Evolutionary conservation across 2,329 filamentous ascomycete genomes (phyloP).

Genomic region (Microsporum ferrugineum): DNA sequence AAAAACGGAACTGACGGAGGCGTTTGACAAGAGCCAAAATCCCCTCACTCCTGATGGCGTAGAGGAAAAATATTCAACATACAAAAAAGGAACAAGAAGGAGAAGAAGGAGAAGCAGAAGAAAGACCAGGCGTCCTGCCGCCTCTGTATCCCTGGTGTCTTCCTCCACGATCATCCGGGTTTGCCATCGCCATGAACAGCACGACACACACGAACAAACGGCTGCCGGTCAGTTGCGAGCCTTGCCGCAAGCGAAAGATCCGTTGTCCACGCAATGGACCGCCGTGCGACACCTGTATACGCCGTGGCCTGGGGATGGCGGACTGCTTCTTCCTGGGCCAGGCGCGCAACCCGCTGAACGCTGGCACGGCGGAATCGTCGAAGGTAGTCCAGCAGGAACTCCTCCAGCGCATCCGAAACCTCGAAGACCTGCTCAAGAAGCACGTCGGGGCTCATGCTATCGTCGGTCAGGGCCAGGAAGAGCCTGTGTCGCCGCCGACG

Average conservation of each 20-base stretch:
- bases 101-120: background rate
- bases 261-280: slow-evolving; percentile 30
- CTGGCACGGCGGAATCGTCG: slow-evolving; percentile 15
- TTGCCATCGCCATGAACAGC: slow-evolving; percentile 7
- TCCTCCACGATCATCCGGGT: background rate
- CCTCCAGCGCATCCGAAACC: slow-evolving; percentile 26
- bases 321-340: slow-evolving; percentile 31
- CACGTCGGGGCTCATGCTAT: slow-evolving; percentile 20
- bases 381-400: slow-evolving; percentile 22
- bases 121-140: background rate
- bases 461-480: slow-evolving; percentile 15
- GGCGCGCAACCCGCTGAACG: slow-evolving; percentile 17
- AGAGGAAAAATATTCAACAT: background rate
- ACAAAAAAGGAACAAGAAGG: background rate
- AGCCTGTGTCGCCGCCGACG: slow-evolving; percentile 20
- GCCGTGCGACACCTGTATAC: slow-evolving; percentile 31
- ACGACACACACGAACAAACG: slow-evolving; percentile 24
- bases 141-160: background rate
- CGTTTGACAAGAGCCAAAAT: background rate
- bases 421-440: slow-evolving; percentile 27
- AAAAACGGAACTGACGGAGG: background rate
- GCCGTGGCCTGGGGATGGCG: slow-evolving; percentile 27
- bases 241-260: slow-evolving; percentile 32
- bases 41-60: background rate
- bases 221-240: slow-evolving; percentile 32